A percentile compares a stretch with the other conserved stretches of the same genome.
These are phyloP conservation scores for Anethum foeniculum DNA, from an alignment of 140 eudicot genomes.

Conservation along the genomic window DNA sequence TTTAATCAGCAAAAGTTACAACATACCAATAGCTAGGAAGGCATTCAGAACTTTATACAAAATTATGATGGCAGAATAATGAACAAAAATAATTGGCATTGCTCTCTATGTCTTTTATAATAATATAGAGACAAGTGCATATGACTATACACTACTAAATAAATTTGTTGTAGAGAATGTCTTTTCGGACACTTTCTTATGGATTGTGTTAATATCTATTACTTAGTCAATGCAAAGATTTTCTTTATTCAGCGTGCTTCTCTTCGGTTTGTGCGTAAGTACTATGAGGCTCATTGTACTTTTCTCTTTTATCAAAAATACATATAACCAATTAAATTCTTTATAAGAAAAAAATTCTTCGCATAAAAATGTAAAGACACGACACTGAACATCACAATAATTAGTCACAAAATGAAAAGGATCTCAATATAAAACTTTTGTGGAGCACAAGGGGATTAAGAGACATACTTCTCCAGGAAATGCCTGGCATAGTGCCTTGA, in stretches of 20 bases:
- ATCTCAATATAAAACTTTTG: neutral
- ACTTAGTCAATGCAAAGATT: neutral
- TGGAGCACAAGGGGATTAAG: neutral
- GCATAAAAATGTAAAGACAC: neutral
- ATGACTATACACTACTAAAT: neutral
- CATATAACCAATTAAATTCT: neutral
- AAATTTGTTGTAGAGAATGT: neutral
- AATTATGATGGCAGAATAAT: neutral
- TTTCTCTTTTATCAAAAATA: neutral
- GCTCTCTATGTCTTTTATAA: neutral
- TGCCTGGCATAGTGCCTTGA: slow-evolving; percentile 56
- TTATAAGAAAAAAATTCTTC: neutral
- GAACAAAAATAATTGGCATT: neutral
- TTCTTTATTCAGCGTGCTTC: neutral
- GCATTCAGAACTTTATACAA: neutral
- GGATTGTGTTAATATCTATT: no score
- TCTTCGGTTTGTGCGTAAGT: neutral
- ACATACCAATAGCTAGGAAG: neutral
- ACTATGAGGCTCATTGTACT: neutral
- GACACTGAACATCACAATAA: neutral
- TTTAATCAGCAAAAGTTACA: neutral
- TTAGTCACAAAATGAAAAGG: neutral
- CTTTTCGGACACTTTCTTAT: neutral
- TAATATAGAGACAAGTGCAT: neutral
- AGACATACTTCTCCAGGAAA: slow-evolving; percentile 60